Evolutionary conservation across 768 basidiomycete species (phyloP).

Genomic region (Lactarius indigo): DNA sequence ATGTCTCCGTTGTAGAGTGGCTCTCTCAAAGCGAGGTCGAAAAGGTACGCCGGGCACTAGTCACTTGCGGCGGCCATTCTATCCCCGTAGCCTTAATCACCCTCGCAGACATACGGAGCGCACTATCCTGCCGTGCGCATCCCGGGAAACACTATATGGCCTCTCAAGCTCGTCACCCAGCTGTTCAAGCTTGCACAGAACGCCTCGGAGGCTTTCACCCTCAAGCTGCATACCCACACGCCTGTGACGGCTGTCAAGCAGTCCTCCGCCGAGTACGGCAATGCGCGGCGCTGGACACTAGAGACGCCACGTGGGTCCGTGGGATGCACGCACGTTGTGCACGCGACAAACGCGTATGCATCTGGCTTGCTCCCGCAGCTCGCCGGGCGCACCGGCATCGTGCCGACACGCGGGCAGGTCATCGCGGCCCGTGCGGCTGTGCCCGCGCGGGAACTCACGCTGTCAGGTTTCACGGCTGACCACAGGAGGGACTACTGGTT

Average conservation of each 20-base stretch:
- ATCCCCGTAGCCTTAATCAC: too few relatives aligned
- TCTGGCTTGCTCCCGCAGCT: constrained; percentile 73
- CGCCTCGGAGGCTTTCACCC: constrained; percentile 34
- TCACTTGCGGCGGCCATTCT: neutral
- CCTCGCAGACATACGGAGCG: constrained; percentile 40
- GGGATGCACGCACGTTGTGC: constrained; percentile 61
- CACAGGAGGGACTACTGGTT: constrained; percentile 77
- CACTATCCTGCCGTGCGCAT: constrained; percentile 49
- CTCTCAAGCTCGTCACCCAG: constrained; percentile 73
- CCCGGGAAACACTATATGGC: constrained; percentile 69
- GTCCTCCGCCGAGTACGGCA: constrained; percentile 31
- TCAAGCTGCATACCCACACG: constrained; percentile 69
- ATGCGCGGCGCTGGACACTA: constrained; percentile 47
- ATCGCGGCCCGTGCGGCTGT: constrained; percentile 45
- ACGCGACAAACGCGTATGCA: constrained; percentile 85
- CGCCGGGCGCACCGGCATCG: constrained; percentile 48
- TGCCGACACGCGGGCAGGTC: constrained; percentile 73
- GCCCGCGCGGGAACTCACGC: constrained; percentile 38
- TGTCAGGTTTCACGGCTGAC: constrained; percentile 36
- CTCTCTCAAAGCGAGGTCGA: constrained; percentile 45
- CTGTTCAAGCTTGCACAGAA: constrained; percentile 47
- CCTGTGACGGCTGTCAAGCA: constrained; percentile 47
- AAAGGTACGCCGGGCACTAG: constrained; percentile 37
- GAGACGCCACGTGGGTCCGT: constrained; percentile 66
- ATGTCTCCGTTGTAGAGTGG: constrained; percentile 45